phyloP scores from a whole-genome alignment of 495 filamentous ascomycete genomes.

The Penicillium antarcticum region DNA sequence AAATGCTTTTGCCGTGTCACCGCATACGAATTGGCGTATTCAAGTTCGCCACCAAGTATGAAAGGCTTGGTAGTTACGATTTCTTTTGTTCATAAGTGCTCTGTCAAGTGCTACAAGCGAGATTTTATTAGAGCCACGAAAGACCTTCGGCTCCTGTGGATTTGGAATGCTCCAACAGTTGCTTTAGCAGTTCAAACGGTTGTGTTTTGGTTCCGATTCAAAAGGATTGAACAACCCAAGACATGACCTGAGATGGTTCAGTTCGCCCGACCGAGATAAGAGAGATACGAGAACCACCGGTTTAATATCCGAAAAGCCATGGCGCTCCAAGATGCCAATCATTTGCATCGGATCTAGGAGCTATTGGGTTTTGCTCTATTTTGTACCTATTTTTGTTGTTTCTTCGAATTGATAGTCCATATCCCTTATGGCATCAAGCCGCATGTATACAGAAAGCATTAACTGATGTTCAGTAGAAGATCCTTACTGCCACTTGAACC shows the following conservation, averaged over 20 bases:
- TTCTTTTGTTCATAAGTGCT: constrained; percentile 55
- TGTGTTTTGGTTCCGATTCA: constrained; percentile 47
- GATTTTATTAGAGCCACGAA: constrained; percentile 57
- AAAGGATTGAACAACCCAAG: constrained; percentile 39
- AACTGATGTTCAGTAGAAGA: neutral
- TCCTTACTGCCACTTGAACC: neutral
- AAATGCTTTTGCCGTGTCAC: constrained; percentile 69
- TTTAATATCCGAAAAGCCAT: too few species aligned
- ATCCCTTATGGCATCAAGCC: too few species aligned
- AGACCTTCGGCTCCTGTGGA: constrained; percentile 58
- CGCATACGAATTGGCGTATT: constrained; percentile 69
- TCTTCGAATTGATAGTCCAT: too few species aligned
- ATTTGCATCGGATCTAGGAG: too few species aligned
- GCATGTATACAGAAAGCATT: neutral
- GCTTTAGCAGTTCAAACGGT: constrained; percentile 45
- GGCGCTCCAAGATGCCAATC: too few species aligned
- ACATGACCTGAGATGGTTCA: neutral
- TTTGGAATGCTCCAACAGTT: constrained; percentile 51
- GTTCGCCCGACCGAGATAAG: too few species aligned
- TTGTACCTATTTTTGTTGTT: too few species aligned
- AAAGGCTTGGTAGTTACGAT: constrained; percentile 64
- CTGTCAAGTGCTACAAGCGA: constrained; percentile 48
- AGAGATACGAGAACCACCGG: too few species aligned
- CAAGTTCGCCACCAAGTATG: constrained; percentile 66
- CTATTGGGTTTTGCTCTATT: too few species aligned